Evolutionary conservation across 257 asterid species (phyloP).

Genomic region (Cinchona pubescens): DNA sequence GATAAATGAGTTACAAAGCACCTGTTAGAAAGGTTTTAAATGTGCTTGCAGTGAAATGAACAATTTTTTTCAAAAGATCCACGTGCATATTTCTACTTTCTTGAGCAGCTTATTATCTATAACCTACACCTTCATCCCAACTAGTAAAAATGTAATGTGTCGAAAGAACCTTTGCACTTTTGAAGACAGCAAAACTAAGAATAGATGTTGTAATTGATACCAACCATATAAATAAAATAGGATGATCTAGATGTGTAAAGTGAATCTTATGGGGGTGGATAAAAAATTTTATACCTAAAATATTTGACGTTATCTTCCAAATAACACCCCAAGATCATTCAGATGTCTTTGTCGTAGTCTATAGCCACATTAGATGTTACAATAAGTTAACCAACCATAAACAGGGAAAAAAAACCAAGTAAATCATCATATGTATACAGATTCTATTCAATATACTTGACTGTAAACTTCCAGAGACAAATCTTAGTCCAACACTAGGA

Average conservation of each 20-base stretch:
- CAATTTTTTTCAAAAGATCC: not conserved
- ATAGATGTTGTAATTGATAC: not conserved
- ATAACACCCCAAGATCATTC: constrained; percentile 60
- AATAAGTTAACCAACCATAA: not conserved
- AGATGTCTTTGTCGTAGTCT: constrained; percentile 39
- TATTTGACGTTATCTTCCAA: constrained; percentile 74
- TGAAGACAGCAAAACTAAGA: no score
- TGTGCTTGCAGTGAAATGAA: not conserved
- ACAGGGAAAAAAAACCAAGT: not conserved
- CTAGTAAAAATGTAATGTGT: not conserved
- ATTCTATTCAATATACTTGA: not conserved
- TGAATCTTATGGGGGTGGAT: no score
- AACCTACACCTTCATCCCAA: not conserved
- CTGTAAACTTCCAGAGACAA: not conserved
- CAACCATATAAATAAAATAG: not conserved
- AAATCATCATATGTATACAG: not conserved
- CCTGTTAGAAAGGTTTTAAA: not conserved
- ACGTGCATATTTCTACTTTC: not conserved
- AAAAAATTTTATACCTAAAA: no score
- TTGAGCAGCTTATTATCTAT: not conserved
- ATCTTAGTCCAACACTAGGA: not conserved
- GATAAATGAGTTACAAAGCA: not conserved
- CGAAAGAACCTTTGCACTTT: not conserved
- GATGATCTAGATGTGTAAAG: constrained; percentile 25
- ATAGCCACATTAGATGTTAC: not conserved